These are phyloP conservation scores for Starmera amethionina DNA, from an alignment of 805 yeast genomes.

Conservation along the genomic window DNA sequence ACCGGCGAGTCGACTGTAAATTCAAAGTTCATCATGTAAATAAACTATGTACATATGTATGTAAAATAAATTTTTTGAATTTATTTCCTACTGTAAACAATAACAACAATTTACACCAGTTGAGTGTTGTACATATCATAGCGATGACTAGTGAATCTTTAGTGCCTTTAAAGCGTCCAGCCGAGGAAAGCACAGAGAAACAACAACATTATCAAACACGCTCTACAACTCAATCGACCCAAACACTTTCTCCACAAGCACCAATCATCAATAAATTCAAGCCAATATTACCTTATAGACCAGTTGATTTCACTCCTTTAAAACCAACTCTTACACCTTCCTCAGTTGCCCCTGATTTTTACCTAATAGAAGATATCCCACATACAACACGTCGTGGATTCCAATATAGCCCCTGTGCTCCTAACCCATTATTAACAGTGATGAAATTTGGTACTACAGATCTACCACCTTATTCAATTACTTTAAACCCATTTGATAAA, in stretches of 20 bases:
- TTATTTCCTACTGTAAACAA: too few relatives aligned
- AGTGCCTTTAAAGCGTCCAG: conserved; percentile 2
- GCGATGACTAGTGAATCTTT: conserved; percentile 2
- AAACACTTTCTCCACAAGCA: not conserved
- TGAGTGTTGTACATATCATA: not conserved
- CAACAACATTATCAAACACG: conserved; percentile 1
- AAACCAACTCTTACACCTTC: conserved; percentile 3
- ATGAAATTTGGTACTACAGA: conserved; percentile 66
- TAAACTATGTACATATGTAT: too few relatives aligned
- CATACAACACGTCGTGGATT: conserved; percentile 63
- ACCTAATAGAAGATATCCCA: conserved; percentile 66
- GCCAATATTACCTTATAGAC: conserved; percentile 14
- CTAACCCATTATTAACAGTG: conserved; percentile 49
- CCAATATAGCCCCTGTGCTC: conserved; percentile 70
- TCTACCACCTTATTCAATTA: conserved; percentile 49
- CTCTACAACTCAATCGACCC: not conserved
- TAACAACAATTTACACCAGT: too few relatives aligned
- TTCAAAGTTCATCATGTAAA: too few relatives aligned
- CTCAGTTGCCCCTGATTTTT: conserved; percentile 19
- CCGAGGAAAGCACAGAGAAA: conserved; percentile 1
- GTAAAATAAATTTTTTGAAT: too few relatives aligned
- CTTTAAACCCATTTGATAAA: conserved; percentile 61
- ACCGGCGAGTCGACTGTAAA: too few relatives aligned
- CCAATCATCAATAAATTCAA: conserved; percentile 11
- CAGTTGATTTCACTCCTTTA: conserved; percentile 12